phyloP scores from a whole-genome alignment of 179 eudicot genomes.

The Drosera spatulata region DNA sequence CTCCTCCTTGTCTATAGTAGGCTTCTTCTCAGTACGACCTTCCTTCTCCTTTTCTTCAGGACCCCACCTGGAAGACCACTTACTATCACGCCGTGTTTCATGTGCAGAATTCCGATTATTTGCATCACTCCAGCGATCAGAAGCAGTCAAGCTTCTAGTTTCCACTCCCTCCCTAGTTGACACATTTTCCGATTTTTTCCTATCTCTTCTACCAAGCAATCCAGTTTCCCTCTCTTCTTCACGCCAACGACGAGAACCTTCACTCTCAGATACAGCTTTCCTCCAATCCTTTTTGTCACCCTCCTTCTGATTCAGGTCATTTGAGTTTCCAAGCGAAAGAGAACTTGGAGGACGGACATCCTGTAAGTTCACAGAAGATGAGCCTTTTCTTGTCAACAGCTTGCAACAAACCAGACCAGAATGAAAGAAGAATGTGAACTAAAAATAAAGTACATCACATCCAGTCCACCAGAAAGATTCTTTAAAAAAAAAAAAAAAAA shows the following conservation, averaged over 20 bases:
- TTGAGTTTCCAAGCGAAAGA: slow-evolving; percentile 66
- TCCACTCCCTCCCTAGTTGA: slow-evolving; percentile 58
- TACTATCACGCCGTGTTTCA: slow-evolving; percentile 80
- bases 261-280: slow-evolving; percentile 53
- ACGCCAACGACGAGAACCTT: slow-evolving; percentile 85
- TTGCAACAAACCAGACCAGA: not conserved
- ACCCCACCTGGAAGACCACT: slow-evolving; percentile 99
- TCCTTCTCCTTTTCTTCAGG: slow-evolving; percentile 94
- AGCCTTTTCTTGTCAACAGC: slow-evolving; percentile 1
- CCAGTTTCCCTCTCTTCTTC: slow-evolving; percentile 99
- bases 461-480: too few species aligned
- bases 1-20: slow-evolving; percentile 74
- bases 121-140: slow-evolving; percentile 79
- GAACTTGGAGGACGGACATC: slow-evolving; percentile 70
- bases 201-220: slow-evolving; percentile 85
- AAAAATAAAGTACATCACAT: not conserved
- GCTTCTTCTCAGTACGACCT: slow-evolving; percentile 44
- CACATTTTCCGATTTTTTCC: slow-evolving; percentile 49
- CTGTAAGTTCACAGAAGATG: slow-evolving; percentile 21
- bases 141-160: slow-evolving; percentile 36
- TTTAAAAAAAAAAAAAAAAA: too few species aligned
- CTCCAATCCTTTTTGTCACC: slow-evolving; percentile 85
- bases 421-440: not conserved
- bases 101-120: slow-evolving; percentile 44
- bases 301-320: slow-evolving; percentile 66